phyloP scores from a whole-genome alignment of 495 filamentous ascomycete genomes.

The Penicillium waksmanii region DNA sequence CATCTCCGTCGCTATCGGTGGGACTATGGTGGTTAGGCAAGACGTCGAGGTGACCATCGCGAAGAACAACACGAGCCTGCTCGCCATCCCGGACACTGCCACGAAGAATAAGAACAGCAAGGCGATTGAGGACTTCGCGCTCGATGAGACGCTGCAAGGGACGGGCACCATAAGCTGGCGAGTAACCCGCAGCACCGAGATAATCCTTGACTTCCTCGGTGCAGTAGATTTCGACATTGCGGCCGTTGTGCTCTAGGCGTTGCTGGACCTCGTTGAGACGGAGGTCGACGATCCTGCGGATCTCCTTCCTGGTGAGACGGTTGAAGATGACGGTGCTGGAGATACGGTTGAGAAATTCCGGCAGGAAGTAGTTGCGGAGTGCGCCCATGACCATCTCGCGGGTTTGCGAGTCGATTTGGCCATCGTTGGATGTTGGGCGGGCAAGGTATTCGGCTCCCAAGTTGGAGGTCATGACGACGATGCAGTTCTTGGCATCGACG shows the following conservation, averaged over 20 bases:
- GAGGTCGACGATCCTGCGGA: slow-evolving; percentile 93
- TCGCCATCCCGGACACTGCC: slow-evolving; percentile 87
- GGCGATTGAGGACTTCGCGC: slow-evolving; percentile 90
- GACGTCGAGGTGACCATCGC: slow-evolving; percentile 75
- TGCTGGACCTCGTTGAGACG: slow-evolving; percentile 89
- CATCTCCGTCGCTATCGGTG: slow-evolving; percentile 58
- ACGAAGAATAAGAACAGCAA: slow-evolving; percentile 87
- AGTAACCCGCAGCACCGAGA: slow-evolving; percentile 85
- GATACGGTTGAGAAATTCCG: slow-evolving; percentile 98
- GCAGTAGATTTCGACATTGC: slow-evolving; percentile 78
- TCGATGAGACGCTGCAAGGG: slow-evolving; percentile 89
- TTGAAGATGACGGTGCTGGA: slow-evolving; percentile 97
- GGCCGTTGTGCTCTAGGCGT: slow-evolving; percentile 75
- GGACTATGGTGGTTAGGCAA: slow-evolving; percentile 75
- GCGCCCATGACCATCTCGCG: slow-evolving; percentile 86
- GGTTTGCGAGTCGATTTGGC: slow-evolving; percentile 85
- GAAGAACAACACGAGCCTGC: slow-evolving; percentile 73
- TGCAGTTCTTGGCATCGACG: slow-evolving; percentile 95
- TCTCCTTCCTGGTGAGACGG: slow-evolving; percentile 84
- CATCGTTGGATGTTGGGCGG: slow-evolving; percentile 73
- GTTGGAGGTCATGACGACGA: slow-evolving; percentile 99
- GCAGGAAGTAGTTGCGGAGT: slow-evolving; percentile 92
- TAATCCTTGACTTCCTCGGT: slow-evolving; percentile 86
- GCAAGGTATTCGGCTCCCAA: slow-evolving; percentile 92
- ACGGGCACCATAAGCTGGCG: slow-evolving; percentile 89